Evolutionary conservation across 192 early-diverging fungal species (phyloP).

Genomic region (Ramicandelaber brevisporus): DNA sequence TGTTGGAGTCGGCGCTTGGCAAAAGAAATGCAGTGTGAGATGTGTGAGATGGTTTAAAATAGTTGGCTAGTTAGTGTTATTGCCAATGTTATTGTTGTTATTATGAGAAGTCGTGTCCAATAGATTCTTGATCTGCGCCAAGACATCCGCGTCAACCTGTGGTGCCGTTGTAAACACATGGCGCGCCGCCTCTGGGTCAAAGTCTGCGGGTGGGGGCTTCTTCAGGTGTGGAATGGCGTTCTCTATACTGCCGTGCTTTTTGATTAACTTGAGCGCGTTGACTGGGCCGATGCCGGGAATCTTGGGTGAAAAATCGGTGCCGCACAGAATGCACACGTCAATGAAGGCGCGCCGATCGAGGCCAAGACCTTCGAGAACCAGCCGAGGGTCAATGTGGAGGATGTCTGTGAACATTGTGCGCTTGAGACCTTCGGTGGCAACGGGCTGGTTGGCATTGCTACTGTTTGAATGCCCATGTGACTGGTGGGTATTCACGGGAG

Average conservation of each 20-base stretch:
- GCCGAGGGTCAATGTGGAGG: constrained; percentile 20
- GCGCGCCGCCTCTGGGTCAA: constrained; percentile 11
- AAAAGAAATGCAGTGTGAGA: not conserved
- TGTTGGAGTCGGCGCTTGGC: not conserved
- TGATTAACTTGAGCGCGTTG: constrained; percentile 26
- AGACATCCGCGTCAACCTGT: constrained; percentile 1
- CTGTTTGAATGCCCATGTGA: no score
- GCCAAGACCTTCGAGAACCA: constrained; percentile 16
- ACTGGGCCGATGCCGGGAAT: constrained; percentile 36
- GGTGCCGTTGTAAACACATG: constrained; percentile 9
- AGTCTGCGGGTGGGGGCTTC: constrained; percentile 10
- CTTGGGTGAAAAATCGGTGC: constrained; percentile 43
- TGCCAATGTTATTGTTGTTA: not conserved
- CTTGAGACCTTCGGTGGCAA: no score
- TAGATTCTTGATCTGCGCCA: constrained; percentile 4
- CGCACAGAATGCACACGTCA: constrained; percentile 51
- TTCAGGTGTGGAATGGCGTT: constrained; percentile 13
- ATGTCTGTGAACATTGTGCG: no score
- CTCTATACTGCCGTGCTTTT: constrained; percentile 33
- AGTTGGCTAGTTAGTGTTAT: constrained; percentile 5
- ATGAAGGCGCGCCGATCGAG: constrained; percentile 24
- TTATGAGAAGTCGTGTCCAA: constrained; percentile 3
- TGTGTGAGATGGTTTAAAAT: constrained; percentile 1
- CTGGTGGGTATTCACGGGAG: no score
- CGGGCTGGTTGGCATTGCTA: no score